Base-by-base conservation (phyloP, 2,329 filamentous ascomycete genomes). In the Gnomoniopsis sp. region DNA sequence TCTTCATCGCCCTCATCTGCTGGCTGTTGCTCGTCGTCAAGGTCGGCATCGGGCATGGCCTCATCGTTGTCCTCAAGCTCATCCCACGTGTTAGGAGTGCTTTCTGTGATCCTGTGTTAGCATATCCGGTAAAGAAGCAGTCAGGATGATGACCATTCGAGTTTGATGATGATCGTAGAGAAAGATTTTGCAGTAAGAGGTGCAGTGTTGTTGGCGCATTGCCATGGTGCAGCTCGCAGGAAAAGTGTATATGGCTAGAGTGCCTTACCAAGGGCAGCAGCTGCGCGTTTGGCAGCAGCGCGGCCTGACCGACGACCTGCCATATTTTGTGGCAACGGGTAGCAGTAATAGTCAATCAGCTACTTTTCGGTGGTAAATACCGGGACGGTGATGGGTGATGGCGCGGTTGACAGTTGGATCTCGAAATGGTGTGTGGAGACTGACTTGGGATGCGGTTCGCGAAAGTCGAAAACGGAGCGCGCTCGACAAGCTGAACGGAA, bases 41-140 rank as follows among this genome's bases (percentile, higher is more conserved):
- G 74, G 43, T 77, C 78, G 22, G 71, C 73, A 61, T 79, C 78
- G 10, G 69, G 69, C 71, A 76, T 76, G 55, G 69, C 68, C 61
- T 82, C 77, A 46, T 81, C 78, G 52, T 79, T 76, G 55, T 77
- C 75, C 47, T 80, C 75, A 12, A 74, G 70, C 17, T 72, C 72
- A 50, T 77, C 72, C 57, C 73, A 74, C 38, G 69, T 70, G 69
- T 74, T 74, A 44, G 81, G 76, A 33, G 77, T 79, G 64, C 74
- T 79, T 69, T 81, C 79, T 81, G 64, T 26, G 60, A 52, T 19
- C 41, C n/a, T 26, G 41, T 46, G 14, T 51, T 19, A 52, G 48
- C 33, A 46, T 12, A 15, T 38, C 6, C 6, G n/a, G 15, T 11
- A 19, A 19, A 6, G 43, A 21, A 19, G 21, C 21, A 19, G 43